Evolutionary conservation across 129 eudicot genomes (phyloP).

Genomic region (Pseudognaphalium luteoalbum): DNA sequence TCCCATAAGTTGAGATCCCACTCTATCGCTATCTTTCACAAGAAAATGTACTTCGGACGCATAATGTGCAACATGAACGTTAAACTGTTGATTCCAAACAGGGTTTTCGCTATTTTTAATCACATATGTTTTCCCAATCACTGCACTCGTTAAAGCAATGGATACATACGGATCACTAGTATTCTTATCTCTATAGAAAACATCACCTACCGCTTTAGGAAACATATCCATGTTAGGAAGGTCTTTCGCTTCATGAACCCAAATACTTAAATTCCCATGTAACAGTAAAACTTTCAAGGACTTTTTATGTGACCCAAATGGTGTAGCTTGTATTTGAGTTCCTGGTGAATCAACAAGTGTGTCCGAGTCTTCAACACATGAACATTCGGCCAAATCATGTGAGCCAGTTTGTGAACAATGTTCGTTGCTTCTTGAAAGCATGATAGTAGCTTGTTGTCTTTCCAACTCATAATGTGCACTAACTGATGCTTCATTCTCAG

Average conservation of each 20-base stretch:
- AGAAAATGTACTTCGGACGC: constrained; percentile 79
- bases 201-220: constrained; percentile 74
- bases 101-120: constrained; percentile 75
- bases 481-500: constrained; percentile 47
- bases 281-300: constrained; percentile 65
- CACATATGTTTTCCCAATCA: constrained; percentile 83
- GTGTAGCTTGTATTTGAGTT: constrained; percentile 34
- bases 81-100: constrained; percentile 78
- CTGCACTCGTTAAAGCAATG: constrained; percentile 56
- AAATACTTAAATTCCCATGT: constrained; percentile 79
- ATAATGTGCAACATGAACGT: constrained; percentile 78
- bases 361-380: constrained; percentile 25
- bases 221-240: constrained; percentile 98
- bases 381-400: constrained; percentile 18
- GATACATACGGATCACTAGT: constrained; percentile 94
- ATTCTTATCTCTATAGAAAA: constrained; percentile 52
- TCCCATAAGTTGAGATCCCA: constrained; percentile 92
- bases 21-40: constrained; percentile 84
- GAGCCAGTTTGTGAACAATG: constrained; percentile 26
- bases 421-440: constrained; percentile 29
- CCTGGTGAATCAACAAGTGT: constrained; percentile 36
- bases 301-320: constrained; percentile 42
- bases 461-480: background rate
- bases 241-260: constrained; percentile 78
- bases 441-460: constrained; percentile 1